phyloP scores from a whole-genome alignment of 176 grass and related monocot genomes.

The Eremochloa ophiuroides region DNA sequence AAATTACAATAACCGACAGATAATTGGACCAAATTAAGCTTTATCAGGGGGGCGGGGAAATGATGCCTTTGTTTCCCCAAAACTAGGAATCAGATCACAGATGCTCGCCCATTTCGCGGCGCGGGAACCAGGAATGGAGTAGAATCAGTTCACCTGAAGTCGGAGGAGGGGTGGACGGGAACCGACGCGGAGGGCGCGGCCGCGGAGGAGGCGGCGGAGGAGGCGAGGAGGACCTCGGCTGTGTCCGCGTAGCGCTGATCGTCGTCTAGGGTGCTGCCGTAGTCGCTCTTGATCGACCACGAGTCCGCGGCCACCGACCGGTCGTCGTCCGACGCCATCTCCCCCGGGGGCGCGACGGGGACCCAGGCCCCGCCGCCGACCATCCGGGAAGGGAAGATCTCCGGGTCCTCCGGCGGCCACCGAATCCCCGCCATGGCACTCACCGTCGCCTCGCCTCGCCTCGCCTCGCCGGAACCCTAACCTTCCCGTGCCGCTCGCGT shows the following conservation, averaged over 20 bases:
- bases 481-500: neutral
- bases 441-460: slow-evolving; percentile 28
- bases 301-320: slow-evolving; percentile 95
- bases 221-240: slow-evolving; percentile 58
- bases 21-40: slow-evolving; percentile 17
- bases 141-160: slow-evolving; percentile 54
- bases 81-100: slow-evolving; percentile 27
- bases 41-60: neutral
- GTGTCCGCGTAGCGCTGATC: slow-evolving; percentile 94
- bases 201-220: slow-evolving; percentile 44
- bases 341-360: slow-evolving; percentile 27
- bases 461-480: slow-evolving; percentile 38
- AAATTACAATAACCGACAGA: slow-evolving; percentile 3
- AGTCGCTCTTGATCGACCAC: slow-evolving; percentile 99
- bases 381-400: slow-evolving; percentile 56
- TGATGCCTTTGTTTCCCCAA: neutral
- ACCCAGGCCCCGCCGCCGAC: slow-evolving; percentile 14
- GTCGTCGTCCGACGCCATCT: slow-evolving; percentile 81
- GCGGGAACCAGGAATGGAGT: neutral
- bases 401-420: slow-evolving; percentile 76
- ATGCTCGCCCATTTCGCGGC: neutral
- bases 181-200: slow-evolving; percentile 37
- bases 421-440: slow-evolving; percentile 66
- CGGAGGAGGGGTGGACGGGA: slow-evolving; percentile 45
- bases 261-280: slow-evolving; percentile 93